Conservation (phyloP, 164 flowering plant species). For the Kingdonia uniflora region DNA sequence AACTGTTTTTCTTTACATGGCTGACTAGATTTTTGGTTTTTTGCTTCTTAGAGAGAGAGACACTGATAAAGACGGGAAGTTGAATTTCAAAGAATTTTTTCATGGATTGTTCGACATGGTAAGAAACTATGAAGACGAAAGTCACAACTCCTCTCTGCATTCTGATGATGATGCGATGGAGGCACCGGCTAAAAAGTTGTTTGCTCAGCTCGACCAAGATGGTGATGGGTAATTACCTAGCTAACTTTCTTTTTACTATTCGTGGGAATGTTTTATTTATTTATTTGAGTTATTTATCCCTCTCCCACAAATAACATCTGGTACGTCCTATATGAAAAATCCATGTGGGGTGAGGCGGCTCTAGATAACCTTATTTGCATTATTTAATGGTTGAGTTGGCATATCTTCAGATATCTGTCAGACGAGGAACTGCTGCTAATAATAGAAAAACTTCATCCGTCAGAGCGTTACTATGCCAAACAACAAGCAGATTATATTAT, state of each 20-base stretch:
- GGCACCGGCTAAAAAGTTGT: constrained; percentile 59
- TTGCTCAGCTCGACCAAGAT: constrained; percentile 76
- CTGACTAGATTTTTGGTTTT: constrained; percentile 6
- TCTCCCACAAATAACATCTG: no score
- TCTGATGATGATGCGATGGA: constrained; percentile 47
- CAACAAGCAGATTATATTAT: constrained; percentile 89
- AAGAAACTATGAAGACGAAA: constrained; percentile 70
- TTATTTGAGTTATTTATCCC: no score
- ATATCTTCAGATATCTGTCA: constrained; percentile 43
- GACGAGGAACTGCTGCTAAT: constrained; percentile 61
- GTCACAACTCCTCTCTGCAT: constrained; percentile 41
- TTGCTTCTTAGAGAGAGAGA: constrained; percentile 67
- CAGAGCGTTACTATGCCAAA: constrained; percentile 90
- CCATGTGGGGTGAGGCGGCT: no score
- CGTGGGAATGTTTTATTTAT: no score
- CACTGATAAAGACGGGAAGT: constrained; percentile 82
- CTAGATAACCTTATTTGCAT: background rate
- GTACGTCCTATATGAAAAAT: no score
- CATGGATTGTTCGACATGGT: constrained; percentile 95
- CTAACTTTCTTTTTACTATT: background rate
- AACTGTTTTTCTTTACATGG: no score
- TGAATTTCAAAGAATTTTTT: constrained; percentile 82
- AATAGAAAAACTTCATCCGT: constrained; percentile 85
- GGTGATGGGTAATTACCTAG: constrained; percentile 60
- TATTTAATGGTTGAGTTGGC: no score